Evolutionary conservation across 2,329 filamentous ascomycete species (phyloP).

Genomic region (Rhytidhysteron rufulum): DNA sequence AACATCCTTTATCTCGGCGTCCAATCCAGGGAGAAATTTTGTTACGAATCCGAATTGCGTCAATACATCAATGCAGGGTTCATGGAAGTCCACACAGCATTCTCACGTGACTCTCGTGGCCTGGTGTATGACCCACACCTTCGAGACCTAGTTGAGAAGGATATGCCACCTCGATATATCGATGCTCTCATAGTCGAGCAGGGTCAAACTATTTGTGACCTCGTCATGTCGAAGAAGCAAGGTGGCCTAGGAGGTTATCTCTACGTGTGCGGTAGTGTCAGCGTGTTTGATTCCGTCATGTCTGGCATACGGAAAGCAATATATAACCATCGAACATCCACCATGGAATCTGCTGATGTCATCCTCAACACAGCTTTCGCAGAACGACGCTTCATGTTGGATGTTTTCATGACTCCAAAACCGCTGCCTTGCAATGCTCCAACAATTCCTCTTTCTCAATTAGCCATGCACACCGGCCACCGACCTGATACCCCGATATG

Average conservation of each 20-base stretch:
- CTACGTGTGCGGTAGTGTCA: slow-evolving; percentile 49
- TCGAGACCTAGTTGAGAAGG: slow-evolving; percentile 47
- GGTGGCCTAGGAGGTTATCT: slow-evolving; percentile 49
- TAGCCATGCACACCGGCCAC: no score
- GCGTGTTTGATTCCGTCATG: slow-evolving; percentile 54
- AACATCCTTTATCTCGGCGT: no score
- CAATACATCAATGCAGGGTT: slow-evolving; percentile 46
- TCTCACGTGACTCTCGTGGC: slow-evolving; percentile 49
- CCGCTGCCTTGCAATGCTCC: no score
- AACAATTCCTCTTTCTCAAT: no score
- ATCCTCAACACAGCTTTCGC: no score
- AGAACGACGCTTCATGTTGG: no score
- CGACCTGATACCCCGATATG: no score
- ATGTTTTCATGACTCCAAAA: no score
- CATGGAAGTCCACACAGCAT: slow-evolving; percentile 53
- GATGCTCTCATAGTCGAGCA: slow-evolving; percentile 52
- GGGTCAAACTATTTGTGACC: slow-evolving; percentile 48
- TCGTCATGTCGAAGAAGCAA: slow-evolving; percentile 56
- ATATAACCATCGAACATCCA: no score
- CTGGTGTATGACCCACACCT: slow-evolving; percentile 43
- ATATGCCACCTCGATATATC: slow-evolving; percentile 51
- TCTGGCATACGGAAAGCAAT: slow-evolving; percentile 54
- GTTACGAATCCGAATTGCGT: no score
- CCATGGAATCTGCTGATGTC: no score
- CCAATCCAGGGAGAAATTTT: no score